Evolutionary conservation across 2,329 filamentous ascomycete genomes (phyloP).

Genomic region (Emericellopsis atlantica): DNA sequence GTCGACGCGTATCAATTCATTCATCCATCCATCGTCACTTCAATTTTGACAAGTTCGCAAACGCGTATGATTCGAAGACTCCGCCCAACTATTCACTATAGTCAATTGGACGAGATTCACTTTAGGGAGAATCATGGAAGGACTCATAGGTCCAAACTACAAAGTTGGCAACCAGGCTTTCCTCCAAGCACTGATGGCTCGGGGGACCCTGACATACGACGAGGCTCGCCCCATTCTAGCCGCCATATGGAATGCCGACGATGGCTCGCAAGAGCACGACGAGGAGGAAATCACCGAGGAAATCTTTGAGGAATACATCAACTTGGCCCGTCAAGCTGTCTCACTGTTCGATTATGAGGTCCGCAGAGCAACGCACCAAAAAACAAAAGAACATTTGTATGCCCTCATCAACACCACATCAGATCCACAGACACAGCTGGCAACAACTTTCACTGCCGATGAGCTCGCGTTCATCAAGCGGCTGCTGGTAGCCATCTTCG

Average conservation of each 20-base stretch:
- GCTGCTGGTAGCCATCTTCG: constrained; percentile 83
- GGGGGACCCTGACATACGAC: constrained; percentile 62
- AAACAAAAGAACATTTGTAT: constrained; percentile 53
- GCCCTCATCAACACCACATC: constrained; percentile 81
- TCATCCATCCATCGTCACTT: no score
- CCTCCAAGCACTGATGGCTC: constrained; percentile 74
- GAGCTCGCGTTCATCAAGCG: constrained; percentile 86
- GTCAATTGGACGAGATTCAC: no score
- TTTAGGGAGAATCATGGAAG: constrained; percentile 8
- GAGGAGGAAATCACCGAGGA: constrained; percentile 53
- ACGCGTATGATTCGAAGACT: no score
- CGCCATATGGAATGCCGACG: constrained; percentile 52
- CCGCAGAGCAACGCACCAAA: constrained; percentile 59
- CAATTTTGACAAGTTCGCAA: no score
- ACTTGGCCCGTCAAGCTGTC: constrained; percentile 57
- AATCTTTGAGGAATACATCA: constrained; percentile 56
- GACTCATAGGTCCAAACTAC: constrained; percentile 23
- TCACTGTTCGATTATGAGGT: constrained; percentile 83
- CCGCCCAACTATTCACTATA: no score
- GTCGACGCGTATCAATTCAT: no score
- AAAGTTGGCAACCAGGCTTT: constrained; percentile 70
- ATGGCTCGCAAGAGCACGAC: constrained; percentile 41
- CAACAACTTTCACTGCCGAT: constrained; percentile 67
- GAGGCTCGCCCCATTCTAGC: constrained; percentile 47
- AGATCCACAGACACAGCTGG: constrained; percentile 75